Evolutionary conservation across 495 filamentous ascomycete species (phyloP), one percentile per base, ranked within the genome.

Genomic region (Elaphomyces granulatus): DNA sequence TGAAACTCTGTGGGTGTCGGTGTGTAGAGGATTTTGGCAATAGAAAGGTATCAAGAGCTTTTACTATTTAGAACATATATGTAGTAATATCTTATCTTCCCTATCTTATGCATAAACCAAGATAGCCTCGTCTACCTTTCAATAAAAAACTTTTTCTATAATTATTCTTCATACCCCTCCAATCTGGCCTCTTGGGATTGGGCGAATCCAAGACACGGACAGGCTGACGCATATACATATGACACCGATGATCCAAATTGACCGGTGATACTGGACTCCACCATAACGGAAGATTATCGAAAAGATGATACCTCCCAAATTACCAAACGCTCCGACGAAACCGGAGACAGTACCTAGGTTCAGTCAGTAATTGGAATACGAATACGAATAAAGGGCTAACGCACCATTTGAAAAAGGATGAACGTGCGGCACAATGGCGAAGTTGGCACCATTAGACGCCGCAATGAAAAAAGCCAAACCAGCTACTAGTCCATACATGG

Each of bases 251-350:
- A 88, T 79, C 83, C 83, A 87, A 51, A 90, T 71, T 7, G 68
- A 72, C 51, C 68, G 73, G 2, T 66, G 71, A 43, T 87, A 94
- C 41, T 78, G 51, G 0, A 51, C 64, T 2, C 75, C 75, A 35
- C 70, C 68, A 56, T 87, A 90, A 40, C 87, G 65, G 66, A 94
- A 90, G 44, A 94, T 74, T 38, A 93, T 74, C 14, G 82, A 77
- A 54, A 92, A 93, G 41, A 90, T 65, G 28, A 93, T 78, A 15
- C 87, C 87, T 1, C 87, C 87, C 4, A 94, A 49, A 45, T 93
- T 94, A 2, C 87, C 87, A 9, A 74, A 63, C 0, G 80, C 86
- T 6, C 87, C 87, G 9, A 83, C 79, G 33, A 78, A 56, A 14
- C 87, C 86, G 8, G 77, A 80, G 15, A 94, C 66, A 40, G 92